These are phyloP conservation scores for Didymellaceae sp. DNA, from an alignment of 2,329 filamentous ascomycete genomes.

Conservation along the genomic window DNA sequence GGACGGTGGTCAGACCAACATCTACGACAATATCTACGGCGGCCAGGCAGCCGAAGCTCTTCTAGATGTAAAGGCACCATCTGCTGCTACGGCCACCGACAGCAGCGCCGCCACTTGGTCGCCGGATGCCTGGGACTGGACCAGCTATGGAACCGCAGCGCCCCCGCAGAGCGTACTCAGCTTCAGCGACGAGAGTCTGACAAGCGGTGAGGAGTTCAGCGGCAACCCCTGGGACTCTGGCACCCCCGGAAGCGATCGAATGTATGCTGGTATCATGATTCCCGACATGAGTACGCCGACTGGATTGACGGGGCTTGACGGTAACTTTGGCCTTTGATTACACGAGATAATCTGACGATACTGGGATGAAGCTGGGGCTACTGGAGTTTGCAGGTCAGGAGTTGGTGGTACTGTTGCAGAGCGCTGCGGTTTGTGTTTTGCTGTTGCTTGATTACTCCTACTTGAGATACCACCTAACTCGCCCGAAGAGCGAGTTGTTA, in stretches of 20 bases:
- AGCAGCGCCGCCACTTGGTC: slow-evolving; percentile 43
- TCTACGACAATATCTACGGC: slow-evolving; percentile 84
- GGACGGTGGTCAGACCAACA: slow-evolving; percentile 79
- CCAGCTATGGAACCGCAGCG: slow-evolving; percentile 32
- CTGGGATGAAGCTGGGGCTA: background rate
- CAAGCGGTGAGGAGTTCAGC: slow-evolving; percentile 57
- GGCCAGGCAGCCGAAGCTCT: slow-evolving; percentile 59
- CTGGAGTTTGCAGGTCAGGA: background rate
- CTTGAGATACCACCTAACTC: slow-evolving; percentile 35
- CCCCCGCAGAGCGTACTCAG: slow-evolving; percentile 63
- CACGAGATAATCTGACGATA: background rate
- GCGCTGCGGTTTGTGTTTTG: background rate
- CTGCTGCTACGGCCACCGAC: slow-evolving; percentile 40
- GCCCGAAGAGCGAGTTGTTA: slow-evolving; percentile 24
- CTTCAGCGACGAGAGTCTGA: slow-evolving; percentile 66
- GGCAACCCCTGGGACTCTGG: slow-evolving; percentile 38
- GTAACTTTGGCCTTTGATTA: slow-evolving; percentile 49
- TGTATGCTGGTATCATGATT: slow-evolving; percentile 48
- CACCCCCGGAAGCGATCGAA: slow-evolving; percentile 39
- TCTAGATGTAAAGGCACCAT: slow-evolving; percentile 39
- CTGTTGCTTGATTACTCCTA: slow-evolving; percentile 1
- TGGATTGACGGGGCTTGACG: slow-evolving; percentile 47
- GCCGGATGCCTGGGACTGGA: slow-evolving; percentile 46
- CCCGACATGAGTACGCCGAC: slow-evolving; percentile 40
- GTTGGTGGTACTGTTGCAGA: background rate